A percentile compares a stretch with the other conserved stretches of the same genome.
Conservation (phyloP, 441 rosid species). For the Syzygium malaccense region DNA sequence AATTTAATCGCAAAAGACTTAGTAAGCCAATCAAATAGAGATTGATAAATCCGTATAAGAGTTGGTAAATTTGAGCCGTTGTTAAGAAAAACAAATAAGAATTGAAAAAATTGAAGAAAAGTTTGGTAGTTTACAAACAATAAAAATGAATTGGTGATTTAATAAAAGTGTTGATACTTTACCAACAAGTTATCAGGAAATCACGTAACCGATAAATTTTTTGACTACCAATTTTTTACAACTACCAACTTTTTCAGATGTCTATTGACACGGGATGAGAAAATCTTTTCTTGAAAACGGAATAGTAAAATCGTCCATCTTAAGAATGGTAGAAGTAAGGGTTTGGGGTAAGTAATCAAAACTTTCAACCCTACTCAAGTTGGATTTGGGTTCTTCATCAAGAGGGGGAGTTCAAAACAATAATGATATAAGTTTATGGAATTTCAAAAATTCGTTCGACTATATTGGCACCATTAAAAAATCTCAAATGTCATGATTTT, state of each 20-base stretch:
- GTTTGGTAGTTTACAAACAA: neutral
- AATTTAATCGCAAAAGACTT: neutral
- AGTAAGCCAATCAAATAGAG: neutral
- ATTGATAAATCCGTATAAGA: neutral
- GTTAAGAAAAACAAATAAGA: neutral
- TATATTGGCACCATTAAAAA: neutral
- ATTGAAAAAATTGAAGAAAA: neutral
- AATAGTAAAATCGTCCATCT: neutral
- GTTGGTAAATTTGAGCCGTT: neutral
- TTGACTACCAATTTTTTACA: neutral
- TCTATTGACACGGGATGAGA: accelerated
- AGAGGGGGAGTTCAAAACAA: neutral
- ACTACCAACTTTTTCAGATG: neutral
- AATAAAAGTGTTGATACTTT: neutral
- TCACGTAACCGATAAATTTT: neutral
- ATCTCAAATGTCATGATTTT: neutral
- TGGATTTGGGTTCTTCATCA: neutral
- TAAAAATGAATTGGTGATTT: neutral
- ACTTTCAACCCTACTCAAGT: neutral
- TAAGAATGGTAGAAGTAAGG: neutral
- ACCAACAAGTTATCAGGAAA: neutral
- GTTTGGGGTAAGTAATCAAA: neutral
- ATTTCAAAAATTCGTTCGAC: neutral
- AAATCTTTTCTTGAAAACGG: neutral
- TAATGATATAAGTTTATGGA: neutral